phyloP scores from a whole-genome alignment of 2,329 filamentous ascomycete species.

The Chaetomium sp. region DNA sequence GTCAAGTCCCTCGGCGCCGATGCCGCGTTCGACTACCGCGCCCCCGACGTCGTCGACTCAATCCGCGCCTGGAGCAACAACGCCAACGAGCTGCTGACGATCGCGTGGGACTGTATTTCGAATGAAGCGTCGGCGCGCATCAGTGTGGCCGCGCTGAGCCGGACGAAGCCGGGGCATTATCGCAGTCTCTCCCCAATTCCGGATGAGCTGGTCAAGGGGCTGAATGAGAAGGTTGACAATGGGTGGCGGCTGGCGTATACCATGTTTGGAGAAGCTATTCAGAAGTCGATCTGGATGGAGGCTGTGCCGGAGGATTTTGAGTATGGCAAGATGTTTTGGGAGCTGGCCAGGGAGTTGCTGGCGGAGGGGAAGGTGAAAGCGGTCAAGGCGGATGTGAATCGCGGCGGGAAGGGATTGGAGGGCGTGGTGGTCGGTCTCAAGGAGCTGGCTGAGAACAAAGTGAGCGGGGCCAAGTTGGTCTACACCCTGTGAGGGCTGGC shows the following conservation, averaged over 20 bases:
- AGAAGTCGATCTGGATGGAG: conserved; percentile 23
- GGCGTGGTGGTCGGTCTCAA: conserved; percentile 28
- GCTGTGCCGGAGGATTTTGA: conserved; percentile 27
- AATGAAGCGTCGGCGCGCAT: conserved; percentile 25
- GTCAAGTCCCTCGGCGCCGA: conserved; percentile 40
- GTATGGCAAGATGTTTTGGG: conserved; percentile 32
- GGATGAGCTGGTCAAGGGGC: conserved; percentile 5
- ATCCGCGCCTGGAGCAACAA: conserved; percentile 17
- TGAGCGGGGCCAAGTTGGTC: conserved; percentile 36
- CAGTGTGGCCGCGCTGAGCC: conserved; percentile 28
- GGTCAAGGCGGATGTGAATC: conserved; percentile 24
- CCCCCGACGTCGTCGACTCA: conserved; percentile 16
- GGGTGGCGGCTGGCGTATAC: conserved; percentile 35
- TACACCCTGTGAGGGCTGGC: conserved; percentile 20
- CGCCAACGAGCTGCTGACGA: conserved; percentile 22
- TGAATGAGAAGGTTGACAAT: conserved; percentile 12
- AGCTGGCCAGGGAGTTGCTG: conserved; percentile 27
- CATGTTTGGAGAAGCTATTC: conserved; percentile 32
- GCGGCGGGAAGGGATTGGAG: conserved; percentile 27
- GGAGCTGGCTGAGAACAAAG: conserved; percentile 27
- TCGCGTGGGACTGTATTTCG: conserved; percentile 34
- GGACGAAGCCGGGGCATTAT: conserved; percentile 31
- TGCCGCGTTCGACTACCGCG: conserved; percentile 40
- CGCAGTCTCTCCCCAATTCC: conserved; percentile 9
- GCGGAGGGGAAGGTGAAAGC: conserved; percentile 31